Base-by-base conservation (phyloP, 2,329 filamentous ascomycete species). In the Epichloe festucae region DNA sequence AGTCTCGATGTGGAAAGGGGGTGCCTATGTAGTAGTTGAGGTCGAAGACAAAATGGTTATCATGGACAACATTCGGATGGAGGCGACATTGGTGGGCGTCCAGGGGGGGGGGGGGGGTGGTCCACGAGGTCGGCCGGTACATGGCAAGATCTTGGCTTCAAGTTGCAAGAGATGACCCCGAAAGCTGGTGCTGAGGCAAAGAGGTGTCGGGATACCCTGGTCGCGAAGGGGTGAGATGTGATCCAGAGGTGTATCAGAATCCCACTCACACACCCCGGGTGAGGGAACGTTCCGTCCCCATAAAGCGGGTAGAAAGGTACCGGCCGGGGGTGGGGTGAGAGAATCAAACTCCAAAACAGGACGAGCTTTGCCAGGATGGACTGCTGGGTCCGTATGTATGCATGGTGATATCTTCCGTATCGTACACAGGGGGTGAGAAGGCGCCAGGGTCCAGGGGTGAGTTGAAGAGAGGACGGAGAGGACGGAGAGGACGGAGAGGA, bases 81-180 rank as follows among this genome's bases (percentile, higher is more conserved):
- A 51, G 40, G 27, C 42, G 45, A 48, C 41, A 53, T 36, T 35
- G 23, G 35, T 38, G 41, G 42, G 35, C 46, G 44, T 38, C 21
- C 38, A 19, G 19, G 45, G 52, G 43, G 21, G 45, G 52, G 43
- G 19, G 19, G 19, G 19, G 19, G 52, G n/a, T n/a, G n/a, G 52
- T 46, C 49, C 49, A n/a, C 27, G 35, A 38, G 12, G 40, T 46
- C 46, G 49, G 49, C 23, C 41, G 52, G 51, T 47, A 53, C 51
- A 51, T 49, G 52, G 36, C 48, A 50, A 53, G 49, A 51, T 53
- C 52, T 46, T 51, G 52, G 52, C 49, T 45, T 47, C 41, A 51
- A 48, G 48, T 31, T 46, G 44, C 27, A 31, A 49, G 43, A 51
- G 31, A 48, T 45, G 45, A 35, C 41, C 49, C 52, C 31, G 42